Base-by-base conservation (phyloP, 768 basidiomycete genomes). In the Termitomyces sp. region DNA sequence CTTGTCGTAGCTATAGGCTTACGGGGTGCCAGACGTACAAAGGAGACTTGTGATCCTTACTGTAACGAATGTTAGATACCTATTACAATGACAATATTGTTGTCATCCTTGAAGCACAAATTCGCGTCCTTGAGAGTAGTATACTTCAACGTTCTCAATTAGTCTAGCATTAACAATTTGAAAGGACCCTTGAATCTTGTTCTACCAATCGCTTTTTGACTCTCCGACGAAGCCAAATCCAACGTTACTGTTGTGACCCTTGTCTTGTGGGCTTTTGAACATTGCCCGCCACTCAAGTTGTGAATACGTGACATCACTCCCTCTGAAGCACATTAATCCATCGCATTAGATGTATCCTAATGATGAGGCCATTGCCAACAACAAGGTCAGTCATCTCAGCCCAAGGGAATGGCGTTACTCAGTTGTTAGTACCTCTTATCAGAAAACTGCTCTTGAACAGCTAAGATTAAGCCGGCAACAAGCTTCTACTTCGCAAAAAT, bases 361-460 rank as follows among this genome's bases (percentile, higher is more conserved):
- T 57, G 71, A 74, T 51, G 79, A 81, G 62, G 71, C 72, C 56
- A 72, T 74, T 48, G 69, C 74, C 38, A 74, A 70, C 63, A 83
- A 76, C 57, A 77, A 84, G 76, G 84, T 85, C 61, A 70, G 81
- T 78, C 55, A 28, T 61, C 45, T 55, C 10, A 22, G 36, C 60
- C 43, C 36, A 54, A 32, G 50, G 53, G 33, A 51, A 44, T 9
- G 52, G 55, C 46, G 47, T 58, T 67, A 57, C 33, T 67, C 51
- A 65, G 59, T 56, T 47, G 38, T 54, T 47, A 54, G 35, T 18
- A 45, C 49, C 28, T 46, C 56, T 56, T 65, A 66, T 67, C 70
- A 76, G 75, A 72, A 65, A 62, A 71, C 75, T 62, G 77, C 74
- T 35, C 69, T 83, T 58, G 76, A 82, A 59, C 73, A 78, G 59